Base-by-base conservation (phyloP, 192 early-diverging fungal species). In the Mortierella claussenii region DNA sequence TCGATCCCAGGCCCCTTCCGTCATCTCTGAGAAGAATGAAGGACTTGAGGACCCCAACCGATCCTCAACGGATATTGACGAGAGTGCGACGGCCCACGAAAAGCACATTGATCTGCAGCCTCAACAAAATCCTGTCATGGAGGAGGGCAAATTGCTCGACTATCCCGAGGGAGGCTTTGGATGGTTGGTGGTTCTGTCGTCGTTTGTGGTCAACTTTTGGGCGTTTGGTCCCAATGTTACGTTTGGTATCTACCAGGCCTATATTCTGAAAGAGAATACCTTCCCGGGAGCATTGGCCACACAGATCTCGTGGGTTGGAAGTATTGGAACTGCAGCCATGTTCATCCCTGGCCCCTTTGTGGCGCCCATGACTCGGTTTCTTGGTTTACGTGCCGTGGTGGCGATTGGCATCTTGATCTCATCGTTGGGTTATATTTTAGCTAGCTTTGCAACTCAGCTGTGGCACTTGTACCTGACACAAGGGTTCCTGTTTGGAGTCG, bases 381-480 rank as follows among this genome's bases (percentile, higher is more conserved):
- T 76, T 33, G 71, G 71, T 8, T 58, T 76, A 24, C 37, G 52
- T 15, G 63, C 64, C 24, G 71, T 76, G 2, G 71, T 76, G 30
- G 56, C 58, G 4, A 43, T 76, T 9, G 71, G 71, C 24, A 76
- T 76, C 42, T 9, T 83, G 1, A 23, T 87, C 12, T 68, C 85
- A 44, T 79, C 86, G 0, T 28, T 88, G 4, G 88, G 89, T 8
- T 63, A 87, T 36, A 79, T 92, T 9, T 45, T 83, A 11, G 89
- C 88, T 8, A 89, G 87, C 56, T 91, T 90, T 58, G 68, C 85
- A 13, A 90, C 82, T 13, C 57, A 86, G 53, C 75, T 89, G 2
- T 92, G 90, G 90, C 88, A 90, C 28, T 57, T 92, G 23, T 91
- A 87, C 46, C 34, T 92, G 17, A 70, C 89, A 0, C 84, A 91